A percentile compares a stretch with the other conserved stretches of the same genome.
phyloP scores from a whole-genome alignment of 768 basidiomycete genomes.

The Podaxis sp. region DNA sequence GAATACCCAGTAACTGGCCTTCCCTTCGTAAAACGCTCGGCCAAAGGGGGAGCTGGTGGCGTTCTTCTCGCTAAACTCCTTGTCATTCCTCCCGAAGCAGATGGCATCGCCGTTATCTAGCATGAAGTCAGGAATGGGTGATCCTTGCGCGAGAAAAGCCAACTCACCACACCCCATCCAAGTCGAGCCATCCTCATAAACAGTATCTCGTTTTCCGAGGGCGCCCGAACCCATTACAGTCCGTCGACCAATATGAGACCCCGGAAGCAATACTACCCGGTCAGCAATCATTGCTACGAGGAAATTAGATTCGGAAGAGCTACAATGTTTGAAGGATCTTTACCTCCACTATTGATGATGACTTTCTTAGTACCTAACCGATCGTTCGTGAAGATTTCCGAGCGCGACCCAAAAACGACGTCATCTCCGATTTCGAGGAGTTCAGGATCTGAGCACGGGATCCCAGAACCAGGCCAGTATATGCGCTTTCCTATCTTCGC shows the following conservation, averaged over 20 bases:
- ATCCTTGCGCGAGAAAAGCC: background rate
- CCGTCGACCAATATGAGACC: constrained; percentile 35
- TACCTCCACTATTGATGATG: constrained; percentile 40
- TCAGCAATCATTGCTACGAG: constrained; percentile 48
- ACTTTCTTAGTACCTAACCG: constrained; percentile 39
- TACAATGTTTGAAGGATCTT: background rate
- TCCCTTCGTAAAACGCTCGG: constrained; percentile 39
- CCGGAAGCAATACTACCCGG: constrained; percentile 45
- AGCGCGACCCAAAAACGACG: constrained; percentile 48
- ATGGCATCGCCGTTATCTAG: constrained; percentile 41
- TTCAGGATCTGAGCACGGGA: constrained; percentile 47
- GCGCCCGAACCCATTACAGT: constrained; percentile 51
- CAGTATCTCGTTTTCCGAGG: constrained; percentile 38
- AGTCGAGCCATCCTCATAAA: constrained; percentile 42
- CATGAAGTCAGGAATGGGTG: background rate
- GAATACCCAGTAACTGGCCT: constrained; percentile 40
- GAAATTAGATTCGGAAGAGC: background rate
- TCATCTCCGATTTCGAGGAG: constrained; percentile 48
- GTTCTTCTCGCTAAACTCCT: constrained; percentile 21
- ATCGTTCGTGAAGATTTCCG: constrained; percentile 45
- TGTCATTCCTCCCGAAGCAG: constrained; percentile 30
- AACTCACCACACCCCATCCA: constrained; percentile 48
- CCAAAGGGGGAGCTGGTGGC: constrained; percentile 43
- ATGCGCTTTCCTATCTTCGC: constrained; percentile 47
- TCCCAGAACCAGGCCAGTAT: constrained; percentile 49